Percentiles rank a stretch among this genome's conserved stretches.
Conservation (phyloP, 306 rosid species). For the Mimosa pudica region DNA sequence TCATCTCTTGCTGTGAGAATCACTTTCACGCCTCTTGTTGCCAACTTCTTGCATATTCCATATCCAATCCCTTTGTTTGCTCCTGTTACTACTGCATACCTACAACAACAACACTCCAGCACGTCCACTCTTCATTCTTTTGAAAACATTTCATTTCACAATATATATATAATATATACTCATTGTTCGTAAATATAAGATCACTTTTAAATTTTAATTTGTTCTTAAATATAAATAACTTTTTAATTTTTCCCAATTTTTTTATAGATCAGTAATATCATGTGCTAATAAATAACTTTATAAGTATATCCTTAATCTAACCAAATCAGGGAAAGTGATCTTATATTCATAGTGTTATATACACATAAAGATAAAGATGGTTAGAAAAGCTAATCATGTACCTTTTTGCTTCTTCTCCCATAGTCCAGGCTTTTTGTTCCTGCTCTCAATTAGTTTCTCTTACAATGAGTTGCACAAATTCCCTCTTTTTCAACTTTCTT, state of each 20-base stretch:
- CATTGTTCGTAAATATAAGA: no score
- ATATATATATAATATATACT: background rate
- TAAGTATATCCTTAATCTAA: no score
- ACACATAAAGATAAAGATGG: background rate
- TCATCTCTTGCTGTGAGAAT: constrained; percentile 50
- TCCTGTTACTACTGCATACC: constrained; percentile 60
- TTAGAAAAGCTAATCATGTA: background rate
- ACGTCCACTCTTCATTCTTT: no score
- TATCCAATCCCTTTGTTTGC: constrained; percentile 52
- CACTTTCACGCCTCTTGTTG: constrained; percentile 46
- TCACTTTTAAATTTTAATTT: no score
- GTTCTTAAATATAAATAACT: no score
- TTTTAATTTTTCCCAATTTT: no score
- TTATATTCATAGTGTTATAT: no score
- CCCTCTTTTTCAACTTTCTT: background rate
- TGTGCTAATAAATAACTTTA: no score
- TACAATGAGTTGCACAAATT: background rate
- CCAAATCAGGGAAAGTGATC: no score
- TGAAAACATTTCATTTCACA: background rate
- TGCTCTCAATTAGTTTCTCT: background rate
- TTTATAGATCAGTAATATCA: no score
- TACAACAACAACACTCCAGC: background rate
- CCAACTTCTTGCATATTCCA: constrained; percentile 43
- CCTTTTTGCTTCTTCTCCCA: constrained; percentile 21
- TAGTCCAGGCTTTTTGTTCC: background rate